Base-by-base conservation (phyloP, 768 basidiomycete species). In the Boletus barrowsii region DNA sequence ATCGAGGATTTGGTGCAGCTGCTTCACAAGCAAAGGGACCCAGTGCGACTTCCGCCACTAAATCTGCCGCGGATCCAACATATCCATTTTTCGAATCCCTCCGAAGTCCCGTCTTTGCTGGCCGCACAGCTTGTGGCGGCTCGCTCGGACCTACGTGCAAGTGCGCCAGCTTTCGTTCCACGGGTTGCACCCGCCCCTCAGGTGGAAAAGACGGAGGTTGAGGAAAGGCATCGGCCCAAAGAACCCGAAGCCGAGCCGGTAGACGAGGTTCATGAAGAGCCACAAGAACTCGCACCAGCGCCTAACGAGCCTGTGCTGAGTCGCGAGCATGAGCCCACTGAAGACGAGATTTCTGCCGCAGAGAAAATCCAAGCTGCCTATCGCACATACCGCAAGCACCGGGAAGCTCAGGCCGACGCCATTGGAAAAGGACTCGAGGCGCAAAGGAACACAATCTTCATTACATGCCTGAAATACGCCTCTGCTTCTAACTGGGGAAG, bases 61-160 rank as follows among this genome's bases (percentile, higher is more conserved):
- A 37, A n/a, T 18, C 30, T 65, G 20, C 36, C 43, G 2, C 61
- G 63, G 13, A 63, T 75, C 13, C 67, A 68, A 9, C 59, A 68
- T 11, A 64, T 76, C 29, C 44, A 69, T 5, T 78, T 65, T 61
- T 45, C 58, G 15, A 51, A 60, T 3, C 51, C 62, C 4, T 67
- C 62, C 3, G 71, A 75, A 6, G 64, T 77, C 13, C 69, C 68
- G 0, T 42, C 43, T 13, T 48, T 75, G 20, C 48, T 76, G 8
- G 57, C 60, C 10, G 42, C 62, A 14, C 57, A 53, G 8, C 45
- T 58, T 11, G 55, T 57, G 3, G 26, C 41, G 15, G 61, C 60
- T 33, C 59, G 51, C 9, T 59, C 62, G 4, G 48, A 60, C 10
- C 46, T 65, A 6, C 55, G 53, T 24, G 47, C 49, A 11, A 59